A percentile compares a stretch with the other conserved stretches of the same genome.
phyloP scores from a whole-genome alignment of 2,329 filamentous ascomycete genomes.

The Aquanectria penicillioides region DNA sequence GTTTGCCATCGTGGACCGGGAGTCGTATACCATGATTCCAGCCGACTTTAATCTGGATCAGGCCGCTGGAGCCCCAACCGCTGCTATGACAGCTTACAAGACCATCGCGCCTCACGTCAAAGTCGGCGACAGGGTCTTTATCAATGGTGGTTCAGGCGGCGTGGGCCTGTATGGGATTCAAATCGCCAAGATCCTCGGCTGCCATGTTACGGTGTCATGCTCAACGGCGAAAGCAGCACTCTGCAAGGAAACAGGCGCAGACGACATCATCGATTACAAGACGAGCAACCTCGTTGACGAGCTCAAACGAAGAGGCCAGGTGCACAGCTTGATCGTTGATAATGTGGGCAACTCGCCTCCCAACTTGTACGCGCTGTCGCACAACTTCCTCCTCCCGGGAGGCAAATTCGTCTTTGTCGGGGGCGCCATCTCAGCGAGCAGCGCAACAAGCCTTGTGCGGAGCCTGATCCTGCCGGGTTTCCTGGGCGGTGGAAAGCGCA shows the following conservation, averaged over 20 bases:
- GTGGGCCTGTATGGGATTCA: constrained; percentile 71
- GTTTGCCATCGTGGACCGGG: constrained; percentile 49
- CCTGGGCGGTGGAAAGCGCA: constrained; percentile 53
- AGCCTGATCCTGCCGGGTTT: constrained; percentile 46
- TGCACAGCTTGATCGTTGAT: constrained; percentile 66
- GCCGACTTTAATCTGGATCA: constrained; percentile 51
- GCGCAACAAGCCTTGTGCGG: constrained; percentile 35
- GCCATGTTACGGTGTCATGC: constrained; percentile 69
- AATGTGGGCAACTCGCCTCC: constrained; percentile 63
- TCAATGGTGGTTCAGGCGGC: constrained; percentile 74
- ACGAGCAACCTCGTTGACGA: constrained; percentile 56
- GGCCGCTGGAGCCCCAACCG: constrained; percentile 56
- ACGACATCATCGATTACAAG: constrained; percentile 72
- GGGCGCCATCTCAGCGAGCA: constrained; percentile 45
- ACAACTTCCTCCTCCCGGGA: constrained; percentile 58
- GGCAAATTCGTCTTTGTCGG: constrained; percentile 64
- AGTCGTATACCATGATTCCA: constrained; percentile 51
- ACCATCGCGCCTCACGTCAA: constrained; percentile 58
- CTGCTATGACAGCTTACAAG: constrained; percentile 60
- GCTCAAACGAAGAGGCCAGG: constrained; percentile 57
- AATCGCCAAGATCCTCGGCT: constrained; percentile 70
- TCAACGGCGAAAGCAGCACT: constrained; percentile 68
- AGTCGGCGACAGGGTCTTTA: constrained; percentile 66
- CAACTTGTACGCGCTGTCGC: constrained; percentile 62
- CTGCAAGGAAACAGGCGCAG: constrained; percentile 68